These are phyloP conservation scores for Bruguiera sexangula DNA, from an alignment of 345 rosid species.

Conservation along the genomic window DNA sequence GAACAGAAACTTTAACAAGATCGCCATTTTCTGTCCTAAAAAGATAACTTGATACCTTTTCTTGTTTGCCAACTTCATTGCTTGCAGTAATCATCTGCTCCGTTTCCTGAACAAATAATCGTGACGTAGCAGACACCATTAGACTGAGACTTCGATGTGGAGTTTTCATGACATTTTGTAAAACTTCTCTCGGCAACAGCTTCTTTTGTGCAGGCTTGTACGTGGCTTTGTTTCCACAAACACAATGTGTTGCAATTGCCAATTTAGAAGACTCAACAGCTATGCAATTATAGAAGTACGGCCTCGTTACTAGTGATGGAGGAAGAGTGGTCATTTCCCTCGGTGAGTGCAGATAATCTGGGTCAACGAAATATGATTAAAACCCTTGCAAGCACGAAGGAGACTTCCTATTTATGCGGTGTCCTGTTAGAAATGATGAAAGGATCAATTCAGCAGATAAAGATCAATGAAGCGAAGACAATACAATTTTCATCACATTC, in stretches of 20 bases:
- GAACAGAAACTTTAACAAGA: constrained; percentile 57
- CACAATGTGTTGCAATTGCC: constrained; percentile 21
- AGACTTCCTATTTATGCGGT: constrained; percentile 9
- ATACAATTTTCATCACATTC: background rate
- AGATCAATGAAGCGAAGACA: background rate
- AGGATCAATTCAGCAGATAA: constrained; percentile 6
- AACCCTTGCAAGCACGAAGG: constrained; percentile 12
- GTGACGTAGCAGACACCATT: constrained; percentile 45
- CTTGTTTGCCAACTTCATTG: constrained; percentile 33
- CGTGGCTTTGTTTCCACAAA: constrained; percentile 24
- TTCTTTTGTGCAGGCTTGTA: constrained; percentile 24
- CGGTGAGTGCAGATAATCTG: constrained; percentile 6
- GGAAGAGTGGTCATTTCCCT: constrained; percentile 50
- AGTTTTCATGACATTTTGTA: constrained; percentile 15
- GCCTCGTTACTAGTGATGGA: constrained; percentile 31
- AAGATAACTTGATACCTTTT: constrained; percentile 46
- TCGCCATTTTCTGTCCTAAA: constrained; percentile 76
- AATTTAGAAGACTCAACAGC: constrained; percentile 33
- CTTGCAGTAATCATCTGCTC: constrained; percentile 34
- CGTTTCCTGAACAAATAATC: constrained; percentile 41
- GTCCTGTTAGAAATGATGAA: constrained; percentile 7
- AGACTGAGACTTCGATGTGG: constrained; percentile 20
- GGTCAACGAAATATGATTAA: too few species aligned
- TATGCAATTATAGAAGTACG: constrained; percentile 34
- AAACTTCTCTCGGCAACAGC: constrained; percentile 21